Base-by-base conservation (phyloP, 306 rosid species). In the Dicorynia guianensis region DNA sequence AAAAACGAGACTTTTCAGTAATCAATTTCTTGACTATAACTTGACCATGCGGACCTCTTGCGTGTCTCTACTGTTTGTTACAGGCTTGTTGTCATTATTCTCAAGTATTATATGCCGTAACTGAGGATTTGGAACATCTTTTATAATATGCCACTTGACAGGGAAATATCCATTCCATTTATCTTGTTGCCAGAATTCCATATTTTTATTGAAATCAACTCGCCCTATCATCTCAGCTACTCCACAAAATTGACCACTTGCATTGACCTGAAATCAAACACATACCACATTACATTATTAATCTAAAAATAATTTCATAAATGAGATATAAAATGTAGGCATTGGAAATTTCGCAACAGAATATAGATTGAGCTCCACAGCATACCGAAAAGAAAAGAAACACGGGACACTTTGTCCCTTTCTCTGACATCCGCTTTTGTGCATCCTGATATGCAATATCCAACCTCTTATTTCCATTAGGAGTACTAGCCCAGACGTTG, bases 171-270 rank as follows among this genome's bases (percentile, higher is more conserved):
- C 97, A 65, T 75, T 89, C 97, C 97, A 92, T 83, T 92, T 92
- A 67, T 90, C 94, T 81, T 92, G 97, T 76, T 92, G 97, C 97
- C 97, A 92, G 84, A 92, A 92, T 64, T 83, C 96, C 97, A 92
- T 92, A 76, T 72, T 92, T 82, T 71, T 89, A 60, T 83, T 82
- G 80, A 88, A 92, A 76, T 92, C 97, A 19, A 92, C 97, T 14
- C 68, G 85, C 4, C 91, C 96, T 8, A 55, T 82, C 96, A 92
- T 92, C 85, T 92, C 97, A n/a, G 97, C 97, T 52, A 92, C 82
- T 82, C 97, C 97, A 50, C 97, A 92, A 63, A 92, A 92, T 78
- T 89, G 96, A 52, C 97, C 97, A n/a, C 97, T 92, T 15, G 97
- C 92, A 52, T 92, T 92, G 66, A 92, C 97, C 97, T 92, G 84